Percentiles rank a stretch among this genome's conserved stretches.
Evolutionary conservation across 1,284 basidiomycete genomes (phyloP).

Genomic region (Ceratobasidium sp.): DNA sequence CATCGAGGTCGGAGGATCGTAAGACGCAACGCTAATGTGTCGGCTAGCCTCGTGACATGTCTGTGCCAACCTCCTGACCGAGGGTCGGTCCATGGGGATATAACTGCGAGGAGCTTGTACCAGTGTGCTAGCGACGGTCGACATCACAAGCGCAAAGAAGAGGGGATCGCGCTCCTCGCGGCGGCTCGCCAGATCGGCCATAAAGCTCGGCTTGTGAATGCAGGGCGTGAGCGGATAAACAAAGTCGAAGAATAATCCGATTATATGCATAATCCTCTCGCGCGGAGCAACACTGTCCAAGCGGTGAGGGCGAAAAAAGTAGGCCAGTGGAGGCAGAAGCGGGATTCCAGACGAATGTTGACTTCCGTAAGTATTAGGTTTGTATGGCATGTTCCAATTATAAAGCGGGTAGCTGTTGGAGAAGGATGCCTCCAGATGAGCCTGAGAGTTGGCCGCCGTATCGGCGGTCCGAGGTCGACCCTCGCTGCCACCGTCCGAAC

Average conservation of each 20-base stretch:
- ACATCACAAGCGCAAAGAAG: slow-evolving; percentile 89
- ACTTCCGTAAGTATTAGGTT: slow-evolving; percentile 58
- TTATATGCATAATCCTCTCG: slow-evolving; percentile 81
- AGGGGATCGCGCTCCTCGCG: slow-evolving; percentile 86
- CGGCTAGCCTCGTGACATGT: slow-evolving; percentile 84
- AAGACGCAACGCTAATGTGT: slow-evolving; percentile 80
- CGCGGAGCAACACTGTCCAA: slow-evolving; percentile 81
- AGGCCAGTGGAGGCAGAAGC: slow-evolving; percentile 74
- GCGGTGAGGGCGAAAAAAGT: slow-evolving; percentile 75
- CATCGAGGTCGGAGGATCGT: slow-evolving; percentile 84
- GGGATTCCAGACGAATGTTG: slow-evolving; percentile 60
- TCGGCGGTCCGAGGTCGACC: slow-evolving; percentile 41
- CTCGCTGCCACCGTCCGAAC: slow-evolving; percentile 38
- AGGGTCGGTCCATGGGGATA: slow-evolving; percentile 81
- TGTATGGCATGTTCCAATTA: slow-evolving; percentile 80
- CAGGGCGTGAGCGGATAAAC: slow-evolving; percentile 88
- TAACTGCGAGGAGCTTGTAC: slow-evolving; percentile 86
- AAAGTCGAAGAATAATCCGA: slow-evolving; percentile 89
- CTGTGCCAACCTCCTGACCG: slow-evolving; percentile 81
- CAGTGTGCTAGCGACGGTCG: slow-evolving; percentile 83
- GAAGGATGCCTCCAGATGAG: slow-evolving; percentile 43
- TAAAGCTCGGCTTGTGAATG: slow-evolving; percentile 82
- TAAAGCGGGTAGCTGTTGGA: slow-evolving; percentile 66
- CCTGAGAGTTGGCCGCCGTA: slow-evolving; percentile 11
- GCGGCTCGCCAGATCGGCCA: slow-evolving; percentile 81